Percentiles rank a stretch among this genome's conserved stretches.
These are phyloP conservation scores for Avena sativa DNA, from an alignment of 176 grass and related monocot species.

Conservation along the genomic window DNA sequence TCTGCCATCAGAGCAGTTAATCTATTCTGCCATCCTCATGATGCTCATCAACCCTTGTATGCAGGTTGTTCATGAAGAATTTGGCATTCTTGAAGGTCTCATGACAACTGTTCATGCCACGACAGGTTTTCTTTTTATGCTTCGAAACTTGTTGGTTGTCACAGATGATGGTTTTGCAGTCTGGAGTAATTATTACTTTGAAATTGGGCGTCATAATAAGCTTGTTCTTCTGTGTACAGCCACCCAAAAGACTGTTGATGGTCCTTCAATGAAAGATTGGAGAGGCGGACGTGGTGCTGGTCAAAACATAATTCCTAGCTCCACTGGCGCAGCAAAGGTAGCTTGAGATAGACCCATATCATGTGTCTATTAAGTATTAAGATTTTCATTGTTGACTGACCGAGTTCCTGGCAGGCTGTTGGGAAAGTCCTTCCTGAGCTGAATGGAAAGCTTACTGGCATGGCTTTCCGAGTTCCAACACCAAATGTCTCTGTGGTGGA, in stretches of 20 bases:
- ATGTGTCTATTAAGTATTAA: not conserved
- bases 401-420: slow-evolving; percentile 69
- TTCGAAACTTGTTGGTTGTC: slow-evolving; percentile 22
- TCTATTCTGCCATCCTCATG: slow-evolving; percentile 23
- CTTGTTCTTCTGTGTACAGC: slow-evolving; percentile 54
- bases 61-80: slow-evolving; percentile 99
- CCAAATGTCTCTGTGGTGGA: slow-evolving; percentile 98
- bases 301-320: slow-evolving; percentile 99
- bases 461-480: slow-evolving; percentile 98
- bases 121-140: slow-evolving; percentile 69
- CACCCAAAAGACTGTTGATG: slow-evolving; percentile 98
- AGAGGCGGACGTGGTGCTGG: slow-evolving; percentile 93
- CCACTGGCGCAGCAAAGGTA: slow-evolving; percentile 99
- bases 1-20: slow-evolving; percentile 17
- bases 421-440: slow-evolving; percentile 93
- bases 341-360: not conserved
- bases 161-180: not conserved
- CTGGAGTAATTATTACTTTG: slow-evolving; percentile 7
- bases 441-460: slow-evolving; percentile 95
- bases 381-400: slow-evolving; percentile 12
- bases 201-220: slow-evolving; percentile 22
- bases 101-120: slow-evolving; percentile 99
- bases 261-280: slow-evolving; percentile 97
- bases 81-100: slow-evolving; percentile 94
- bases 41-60: slow-evolving; percentile 25